Base-by-base conservation (phyloP, 257 asterid genomes). In the Solanum tacnaense region DNA sequence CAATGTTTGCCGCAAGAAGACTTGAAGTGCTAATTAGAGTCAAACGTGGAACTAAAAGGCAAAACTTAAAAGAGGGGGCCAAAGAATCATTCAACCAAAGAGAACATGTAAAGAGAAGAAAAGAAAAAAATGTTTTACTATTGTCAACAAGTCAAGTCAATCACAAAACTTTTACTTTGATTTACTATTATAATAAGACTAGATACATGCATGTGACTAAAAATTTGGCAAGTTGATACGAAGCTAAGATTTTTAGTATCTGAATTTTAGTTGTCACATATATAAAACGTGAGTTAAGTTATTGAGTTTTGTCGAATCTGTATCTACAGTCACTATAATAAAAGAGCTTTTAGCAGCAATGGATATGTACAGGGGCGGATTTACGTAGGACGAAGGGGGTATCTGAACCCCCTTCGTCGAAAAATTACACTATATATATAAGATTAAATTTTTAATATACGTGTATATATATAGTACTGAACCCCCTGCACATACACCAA, bases 1-100 rank as follows among this genome's bases (percentile, higher is more conserved):
- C 4, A 15, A 31, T 7, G 13, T 13, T 31, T 71, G 1, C 39
- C 25, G 16, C 21, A 9, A 15, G 36, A 5, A 68, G 74, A 68
- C 35, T 32, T 29, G 9, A 67, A 67, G 35, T 29, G 38, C 32
- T 39, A 32, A 32, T 41, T 49, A 15, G 60, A 49, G 76, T 70
- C 76, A 29, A 70, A 31, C n/a, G 76, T 29, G 39, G 38, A 70
- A 6, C 8, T 8, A 5, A 8, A 72, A 32, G 15, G 79, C 3
- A 72, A 18, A 32, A 32, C 13, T 8, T 18, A 9, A 18, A 32
- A 18, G 9, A 18, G 13, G 7, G 79, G 27, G 44, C 15, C 44
- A 32, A 72, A 72, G 79, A 72, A 72, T 32, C 79, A 72, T 72
- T 72, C 79, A 72, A 72, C 79, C 7, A 31, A 71, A 68, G 72